Percentiles rank a stretch among this genome's conserved stretches.
phyloP scores from a whole-genome alignment of 2,329 filamentous ascomycete genomes.

The Myriosclerotinia curreyana region DNA sequence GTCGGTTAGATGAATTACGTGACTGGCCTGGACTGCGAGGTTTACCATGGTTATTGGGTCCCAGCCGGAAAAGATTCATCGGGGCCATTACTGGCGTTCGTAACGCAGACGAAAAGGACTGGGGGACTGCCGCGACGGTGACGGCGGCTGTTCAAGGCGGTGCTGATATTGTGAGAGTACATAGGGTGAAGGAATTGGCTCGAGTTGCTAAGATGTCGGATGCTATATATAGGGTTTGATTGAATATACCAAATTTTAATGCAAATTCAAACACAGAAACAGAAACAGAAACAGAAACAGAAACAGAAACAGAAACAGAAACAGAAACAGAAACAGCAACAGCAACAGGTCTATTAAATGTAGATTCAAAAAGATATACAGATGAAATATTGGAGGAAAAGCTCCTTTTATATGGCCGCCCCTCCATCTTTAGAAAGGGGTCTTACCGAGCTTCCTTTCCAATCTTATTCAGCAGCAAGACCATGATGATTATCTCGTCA shows the following conservation, averaged over 20 bases:
- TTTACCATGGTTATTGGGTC: constrained; percentile 84
- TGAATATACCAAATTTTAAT: background rate
- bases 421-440: too few species aligned
- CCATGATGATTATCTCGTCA: too few species aligned
- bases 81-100: constrained; percentile 75
- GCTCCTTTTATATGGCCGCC: too few species aligned
- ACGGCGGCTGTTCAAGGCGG: constrained; percentile 82
- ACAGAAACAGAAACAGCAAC: too few species aligned
- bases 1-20: constrained; percentile 62
- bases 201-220: constrained; percentile 84
- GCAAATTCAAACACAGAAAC: too few species aligned
- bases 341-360: too few species aligned
- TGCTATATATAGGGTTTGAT: constrained; percentile 71
- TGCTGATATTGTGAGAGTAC: constrained; percentile 87
- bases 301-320: too few species aligned
- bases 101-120: constrained; percentile 66
- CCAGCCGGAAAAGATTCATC: constrained; percentile 86
- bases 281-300: too few species aligned
- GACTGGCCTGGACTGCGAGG: constrained; percentile 62
- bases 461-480: too few species aligned
- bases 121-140: constrained; percentile 87
- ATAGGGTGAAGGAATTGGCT: constrained; percentile 84
- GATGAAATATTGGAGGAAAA: too few species aligned
- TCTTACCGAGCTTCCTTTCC: too few species aligned
- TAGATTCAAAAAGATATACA: too few species aligned